A percentile compares a stretch with the other conserved stretches of the same genome.
Evolutionary conservation across 805 yeast species (phyloP).

Genomic region (Barnettozyma pratensis): DNA sequence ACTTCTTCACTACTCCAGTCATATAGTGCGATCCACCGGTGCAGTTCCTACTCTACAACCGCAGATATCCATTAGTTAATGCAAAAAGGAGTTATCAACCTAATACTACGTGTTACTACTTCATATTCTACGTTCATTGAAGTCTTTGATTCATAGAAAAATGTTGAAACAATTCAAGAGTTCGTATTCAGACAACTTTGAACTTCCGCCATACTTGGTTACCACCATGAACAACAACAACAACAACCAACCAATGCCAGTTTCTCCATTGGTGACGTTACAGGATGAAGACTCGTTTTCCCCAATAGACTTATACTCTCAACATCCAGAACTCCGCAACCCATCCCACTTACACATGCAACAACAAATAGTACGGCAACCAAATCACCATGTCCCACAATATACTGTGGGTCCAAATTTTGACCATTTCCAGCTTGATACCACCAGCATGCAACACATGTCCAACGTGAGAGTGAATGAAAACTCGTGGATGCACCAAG

Average conservation of each 20-base stretch:
- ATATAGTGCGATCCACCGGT: too few relatives aligned
- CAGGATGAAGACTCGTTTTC: background rate
- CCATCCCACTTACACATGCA: background rate
- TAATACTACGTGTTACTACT: too few relatives aligned
- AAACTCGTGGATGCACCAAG: background rate
- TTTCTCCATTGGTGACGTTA: background rate
- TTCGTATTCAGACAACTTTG: background rate
- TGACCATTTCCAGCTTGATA: background rate
- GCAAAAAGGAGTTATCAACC: too few relatives aligned
- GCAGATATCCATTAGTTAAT: too few relatives aligned
- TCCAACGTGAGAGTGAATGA: background rate
- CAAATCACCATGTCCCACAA: background rate
- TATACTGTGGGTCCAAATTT: background rate
- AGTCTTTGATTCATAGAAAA: background rate
- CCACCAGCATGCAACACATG: background rate
- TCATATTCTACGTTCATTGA: too few relatives aligned
- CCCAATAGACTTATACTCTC: background rate
- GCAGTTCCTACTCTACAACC: too few relatives aligned
- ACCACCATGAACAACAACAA: background rate
- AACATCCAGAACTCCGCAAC: background rate
- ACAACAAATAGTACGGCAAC: background rate
- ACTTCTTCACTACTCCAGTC: too few relatives aligned
- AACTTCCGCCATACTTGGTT: background rate
- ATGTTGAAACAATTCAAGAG: background rate
- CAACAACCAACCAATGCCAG: background rate